A percentile compares a stretch with the other conserved stretches of the same genome.
phyloP scores from a whole-genome alignment of 2,329 filamentous ascomycete genomes.

The Exophiala xenobiotica region DNA sequence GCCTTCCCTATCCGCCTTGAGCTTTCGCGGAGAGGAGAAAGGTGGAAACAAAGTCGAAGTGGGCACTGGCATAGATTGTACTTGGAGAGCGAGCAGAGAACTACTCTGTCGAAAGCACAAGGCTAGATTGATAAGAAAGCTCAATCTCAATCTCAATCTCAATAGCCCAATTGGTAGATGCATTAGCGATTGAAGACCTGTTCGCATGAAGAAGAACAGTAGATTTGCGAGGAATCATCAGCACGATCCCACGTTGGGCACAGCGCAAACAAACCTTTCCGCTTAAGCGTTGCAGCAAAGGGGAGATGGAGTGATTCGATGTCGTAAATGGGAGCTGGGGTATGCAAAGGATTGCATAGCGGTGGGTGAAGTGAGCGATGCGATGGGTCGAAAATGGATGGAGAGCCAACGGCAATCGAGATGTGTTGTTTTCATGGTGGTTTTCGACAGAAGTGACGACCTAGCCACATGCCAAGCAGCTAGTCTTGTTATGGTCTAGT shows the following conservation, averaged over 20 bases:
- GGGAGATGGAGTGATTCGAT: too few relatives aligned
- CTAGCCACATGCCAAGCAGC: too few relatives aligned
- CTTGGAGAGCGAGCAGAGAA: not conserved
- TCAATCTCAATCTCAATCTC: too few relatives aligned
- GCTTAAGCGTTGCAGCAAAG: not conserved
- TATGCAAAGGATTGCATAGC: too few relatives aligned
- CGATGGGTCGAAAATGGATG: too few relatives aligned
- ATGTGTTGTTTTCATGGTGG: too few relatives aligned
- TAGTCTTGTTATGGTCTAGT: too few relatives aligned
- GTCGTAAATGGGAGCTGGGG: too few relatives aligned
- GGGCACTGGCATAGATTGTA: not conserved
- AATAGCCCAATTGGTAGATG: not conserved
- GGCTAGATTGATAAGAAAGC: not conserved
- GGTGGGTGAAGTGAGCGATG: too few relatives aligned
- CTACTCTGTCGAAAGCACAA: not conserved
- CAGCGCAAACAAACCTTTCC: not conserved
- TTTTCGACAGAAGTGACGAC: too few relatives aligned
- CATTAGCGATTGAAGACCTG: not conserved
- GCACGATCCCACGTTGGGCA: not conserved
- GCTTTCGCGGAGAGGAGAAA: not conserved
- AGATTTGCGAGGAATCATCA: not conserved
- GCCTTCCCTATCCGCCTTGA: not conserved
- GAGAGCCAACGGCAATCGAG: too few relatives aligned
- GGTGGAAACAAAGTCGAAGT: not conserved
- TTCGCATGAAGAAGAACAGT: not conserved